Evolutionary conservation across 2,329 filamentous ascomycete genomes (phyloP).

Genomic region (Magnaporthiopsis poae): DNA sequence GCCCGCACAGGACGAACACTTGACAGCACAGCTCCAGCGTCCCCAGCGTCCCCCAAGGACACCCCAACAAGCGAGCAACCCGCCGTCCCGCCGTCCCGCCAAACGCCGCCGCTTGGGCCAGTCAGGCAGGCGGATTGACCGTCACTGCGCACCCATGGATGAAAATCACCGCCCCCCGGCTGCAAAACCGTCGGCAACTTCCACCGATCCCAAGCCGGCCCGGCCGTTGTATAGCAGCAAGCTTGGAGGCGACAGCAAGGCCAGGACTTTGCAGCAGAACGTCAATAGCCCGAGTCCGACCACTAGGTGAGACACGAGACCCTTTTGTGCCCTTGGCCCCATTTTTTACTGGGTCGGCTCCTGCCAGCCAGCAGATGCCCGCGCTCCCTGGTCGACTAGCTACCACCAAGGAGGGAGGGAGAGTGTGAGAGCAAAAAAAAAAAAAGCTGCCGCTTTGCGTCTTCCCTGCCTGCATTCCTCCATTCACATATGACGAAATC

Average conservation of each 20-base stretch:
- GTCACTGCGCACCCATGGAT: constrained; percentile 16
- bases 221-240: constrained; percentile 24
- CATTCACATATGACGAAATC: neutral
- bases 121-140: constrained; percentile 1
- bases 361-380: neutral
- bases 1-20: neutral
- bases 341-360: constrained; percentile 11
- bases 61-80: neutral
- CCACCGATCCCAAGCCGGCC: constrained; percentile 16
- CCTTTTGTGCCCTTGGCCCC: constrained; percentile 14
- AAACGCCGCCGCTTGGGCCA: neutral
- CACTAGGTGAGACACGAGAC: constrained; percentile 25
- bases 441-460: neutral
- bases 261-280: constrained; percentile 15
- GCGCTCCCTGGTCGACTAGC: neutral
- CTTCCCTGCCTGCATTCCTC: neutral
- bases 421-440: neutral
- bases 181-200: constrained; percentile 7
- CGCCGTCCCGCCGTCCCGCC: neutral
- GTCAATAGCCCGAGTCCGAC: constrained; percentile 18
- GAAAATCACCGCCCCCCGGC: constrained; percentile 14
- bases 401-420: neutral
- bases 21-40: neutral
- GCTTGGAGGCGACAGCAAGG: constrained; percentile 19
- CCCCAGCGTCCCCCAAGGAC: no score